Evolutionary conservation across 257 asterid species (phyloP), one percentile per base, ranked within the genome.

Genomic region (Knoxia roxburghii): DNA sequence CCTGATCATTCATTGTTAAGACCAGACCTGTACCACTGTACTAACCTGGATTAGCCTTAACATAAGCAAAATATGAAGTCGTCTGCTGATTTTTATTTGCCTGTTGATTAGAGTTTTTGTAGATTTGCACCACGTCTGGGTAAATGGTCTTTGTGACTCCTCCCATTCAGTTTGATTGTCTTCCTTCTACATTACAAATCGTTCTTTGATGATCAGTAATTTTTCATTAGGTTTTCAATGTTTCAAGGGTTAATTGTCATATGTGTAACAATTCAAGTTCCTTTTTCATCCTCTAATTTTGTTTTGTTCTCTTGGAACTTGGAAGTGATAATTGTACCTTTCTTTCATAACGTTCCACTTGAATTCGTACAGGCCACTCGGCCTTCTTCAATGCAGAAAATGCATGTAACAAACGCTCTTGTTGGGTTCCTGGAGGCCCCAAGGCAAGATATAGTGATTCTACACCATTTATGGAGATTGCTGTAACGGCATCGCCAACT

Each of bases 51-150:
- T 10, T 18, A 65, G 70, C 60, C 70, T 48, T 32, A 65, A 39
- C 43, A 65, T 13, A 9, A 49, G 60, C 20, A 65, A 7, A 18
- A 29, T 24, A 48, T 50, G n/a, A 24, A 65, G 70, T n/a, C 70
- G 39, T 54, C 32, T 65, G 59, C 60, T 65, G 60, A 65, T 65
- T 45, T 65, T 65, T 12, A 29, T 65, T 65, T 65, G 70, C 48
- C 70, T 50, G 21, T 49, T 20, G 12, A 65, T 33, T 24, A 65
- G 57, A 49, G 61, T 65, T 50, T 65, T 32, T 18, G 70, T 65
- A 32, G 70, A 65, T 20, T 32, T 65, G 60, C 56, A 49, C 70
- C 70, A 65, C 50, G 60, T 65, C 39, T 65, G 70, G 7, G 70
- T 46, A 33, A 65, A 65, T 33, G 70, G 58, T 35, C 20, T 50